phyloP scores from a whole-genome alignment of 2,329 filamentous ascomycete genomes.

The Exophiala spinifera region DNA sequence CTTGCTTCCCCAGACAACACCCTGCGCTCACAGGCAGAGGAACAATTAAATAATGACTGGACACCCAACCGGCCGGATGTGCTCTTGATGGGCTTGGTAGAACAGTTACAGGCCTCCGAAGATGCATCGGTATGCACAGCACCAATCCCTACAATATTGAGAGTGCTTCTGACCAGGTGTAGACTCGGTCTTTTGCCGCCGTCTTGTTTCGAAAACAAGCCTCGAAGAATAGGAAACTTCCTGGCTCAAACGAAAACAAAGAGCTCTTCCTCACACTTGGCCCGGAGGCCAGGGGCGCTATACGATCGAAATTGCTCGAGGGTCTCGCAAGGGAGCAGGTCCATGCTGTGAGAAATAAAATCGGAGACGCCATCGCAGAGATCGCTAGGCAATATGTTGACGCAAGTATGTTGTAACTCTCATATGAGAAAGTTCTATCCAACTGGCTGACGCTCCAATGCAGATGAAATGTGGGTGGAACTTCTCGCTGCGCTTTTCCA shows the following conservation, averaged over 20 bases:
- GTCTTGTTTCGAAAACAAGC: conserved; percentile 93
- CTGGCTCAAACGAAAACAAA: conserved; percentile 63
- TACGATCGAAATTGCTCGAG: conserved; percentile 79
- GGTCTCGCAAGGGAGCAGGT: conserved; percentile 70
- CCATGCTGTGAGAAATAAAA: conserved; percentile 80
- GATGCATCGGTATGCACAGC: conserved; percentile 63
- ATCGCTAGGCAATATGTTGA: conserved; percentile 93
- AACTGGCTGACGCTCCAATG: conserved; percentile 21
- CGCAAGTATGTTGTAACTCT: conserved; percentile 60
- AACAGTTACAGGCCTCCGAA: conserved; percentile 79
- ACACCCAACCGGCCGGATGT: conserved; percentile 75
- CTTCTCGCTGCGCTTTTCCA: conserved; percentile 82
- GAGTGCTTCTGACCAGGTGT: conserved; percentile 14
- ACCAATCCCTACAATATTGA: background rate
- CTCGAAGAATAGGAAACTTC: conserved; percentile 77
- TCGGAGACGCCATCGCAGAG: conserved; percentile 96
- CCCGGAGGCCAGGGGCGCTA: conserved; percentile 69
- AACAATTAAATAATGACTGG: conserved; percentile 89
- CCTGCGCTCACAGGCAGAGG: conserved; percentile 80
- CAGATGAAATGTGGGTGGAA: conserved; percentile 85
- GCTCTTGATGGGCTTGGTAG: conserved; percentile 87
- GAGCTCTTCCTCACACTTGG: conserved; percentile 84
- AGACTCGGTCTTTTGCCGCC: conserved; percentile 88
- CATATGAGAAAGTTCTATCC: background rate
- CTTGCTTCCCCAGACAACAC: conserved; percentile 88